A percentile compares a stretch with the other conserved stretches of the same genome.
Conservation (phyloP, 805 yeast species). For the Starmerella vaccinii region DNA sequence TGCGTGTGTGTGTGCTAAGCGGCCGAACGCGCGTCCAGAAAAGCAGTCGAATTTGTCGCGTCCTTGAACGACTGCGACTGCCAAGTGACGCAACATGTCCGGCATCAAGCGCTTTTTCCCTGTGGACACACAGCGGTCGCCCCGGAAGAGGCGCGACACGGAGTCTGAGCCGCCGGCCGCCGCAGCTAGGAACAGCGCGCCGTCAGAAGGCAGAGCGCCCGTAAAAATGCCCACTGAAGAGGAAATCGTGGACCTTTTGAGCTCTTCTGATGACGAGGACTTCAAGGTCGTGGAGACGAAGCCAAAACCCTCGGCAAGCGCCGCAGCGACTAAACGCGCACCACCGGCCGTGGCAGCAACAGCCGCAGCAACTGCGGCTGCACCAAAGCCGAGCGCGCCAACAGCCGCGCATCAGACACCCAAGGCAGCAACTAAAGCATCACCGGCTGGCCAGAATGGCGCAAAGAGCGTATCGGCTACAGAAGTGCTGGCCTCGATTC, state of each 20-base stretch:
- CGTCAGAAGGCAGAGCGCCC: neutral
- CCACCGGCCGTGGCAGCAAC: no score
- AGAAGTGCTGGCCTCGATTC: slow-evolving; percentile 51
- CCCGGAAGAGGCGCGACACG: slow-evolving; percentile 4
- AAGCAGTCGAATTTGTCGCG: no score
- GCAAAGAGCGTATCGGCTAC: no score
- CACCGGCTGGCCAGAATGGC: neutral
- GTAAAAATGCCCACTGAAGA: slow-evolving; percentile 1
- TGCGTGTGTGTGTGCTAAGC: no score
- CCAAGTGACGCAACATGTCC: slow-evolving; percentile 3
- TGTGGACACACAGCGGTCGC: slow-evolving; percentile 14
- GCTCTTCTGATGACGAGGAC: slow-evolving; percentile 4
- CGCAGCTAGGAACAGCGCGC: no score
- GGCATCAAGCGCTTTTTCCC: slow-evolving; percentile 19
- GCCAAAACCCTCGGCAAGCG: neutral
- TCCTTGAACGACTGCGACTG: neutral
- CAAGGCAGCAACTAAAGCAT: neutral
- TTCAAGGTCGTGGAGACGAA: neutral
- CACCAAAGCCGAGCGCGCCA: neutral
- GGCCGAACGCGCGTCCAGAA: no score
- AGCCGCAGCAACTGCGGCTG: neutral
- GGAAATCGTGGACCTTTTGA: slow-evolving; percentile 3
- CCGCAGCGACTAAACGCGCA: no score
- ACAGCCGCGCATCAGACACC: neutral
- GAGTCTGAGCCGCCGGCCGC: no score